A percentile compares a stretch with the other conserved stretches of the same genome.
These are phyloP conservation scores for Aspergillus sergii DNA, from an alignment of 2,329 filamentous ascomycete genomes.

Conservation along the genomic window DNA sequence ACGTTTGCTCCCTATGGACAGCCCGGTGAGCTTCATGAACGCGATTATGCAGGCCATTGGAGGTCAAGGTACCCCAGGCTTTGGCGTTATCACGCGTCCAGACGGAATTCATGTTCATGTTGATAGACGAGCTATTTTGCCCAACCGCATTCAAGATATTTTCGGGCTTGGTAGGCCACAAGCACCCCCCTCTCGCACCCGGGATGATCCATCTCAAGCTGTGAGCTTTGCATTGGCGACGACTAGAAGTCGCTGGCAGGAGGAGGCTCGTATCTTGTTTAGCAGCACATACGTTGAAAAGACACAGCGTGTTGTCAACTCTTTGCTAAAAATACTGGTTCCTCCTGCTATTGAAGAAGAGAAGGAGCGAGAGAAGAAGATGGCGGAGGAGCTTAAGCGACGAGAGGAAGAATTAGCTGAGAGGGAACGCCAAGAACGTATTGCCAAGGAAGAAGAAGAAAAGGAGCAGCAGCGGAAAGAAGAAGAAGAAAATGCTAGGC, in stretches of 20 bases:
- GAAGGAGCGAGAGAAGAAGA: conserved; percentile 66
- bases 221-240: conserved; percentile 72
- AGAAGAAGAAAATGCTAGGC: conserved; percentile 66
- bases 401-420: conserved; percentile 64
- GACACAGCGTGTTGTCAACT: conserved; percentile 66
- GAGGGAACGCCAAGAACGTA: conserved; percentile 64
- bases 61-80: conserved; percentile 45
- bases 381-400: conserved; percentile 58
- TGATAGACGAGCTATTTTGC: conserved; percentile 53
- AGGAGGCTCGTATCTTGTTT: conserved; percentile 87
- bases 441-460: conserved; percentile 70
- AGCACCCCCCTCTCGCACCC: conserved; percentile 36
- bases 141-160: conserved; percentile 57
- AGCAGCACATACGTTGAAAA: conserved; percentile 69
- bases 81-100: conserved; percentile 47
- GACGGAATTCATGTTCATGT: conserved; percentile 59
- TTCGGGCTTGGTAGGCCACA: conserved; percentile 39
- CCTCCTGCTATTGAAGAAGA: conserved; percentile 83
- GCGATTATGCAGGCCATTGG: conserved; percentile 59
- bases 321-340: conserved; percentile 72
- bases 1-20: conserved; percentile 50
- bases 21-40: conserved; percentile 60
- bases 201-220: conserved; percentile 64
- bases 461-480: conserved; percentile 70
- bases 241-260: conserved; percentile 79